Percentiles rank a stretch among this genome's conserved stretches.
phyloP scores from a whole-genome alignment of 371 early-diverging fungal species.

The Rhizopus microsporus region DNA sequence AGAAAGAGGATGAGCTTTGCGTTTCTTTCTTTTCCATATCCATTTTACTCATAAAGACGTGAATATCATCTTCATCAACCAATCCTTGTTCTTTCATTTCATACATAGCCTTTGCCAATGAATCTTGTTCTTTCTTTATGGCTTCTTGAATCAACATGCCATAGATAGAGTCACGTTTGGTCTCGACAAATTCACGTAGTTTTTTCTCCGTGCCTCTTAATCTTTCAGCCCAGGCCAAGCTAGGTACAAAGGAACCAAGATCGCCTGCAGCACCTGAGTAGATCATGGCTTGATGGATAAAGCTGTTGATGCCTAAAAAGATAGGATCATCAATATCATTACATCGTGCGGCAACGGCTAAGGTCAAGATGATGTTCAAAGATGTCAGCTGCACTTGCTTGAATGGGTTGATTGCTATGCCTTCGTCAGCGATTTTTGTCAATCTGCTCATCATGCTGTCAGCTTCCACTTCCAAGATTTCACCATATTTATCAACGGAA shows the following conservation, averaged over 20 bases:
- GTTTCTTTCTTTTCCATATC: no score
- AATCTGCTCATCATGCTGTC: background rate
- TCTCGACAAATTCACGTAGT: conserved; percentile 4
- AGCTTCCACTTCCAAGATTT: conserved; percentile 4
- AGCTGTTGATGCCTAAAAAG: background rate
- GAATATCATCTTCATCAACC: conserved; percentile 25
- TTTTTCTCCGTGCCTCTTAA: conserved; percentile 9
- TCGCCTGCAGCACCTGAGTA: conserved; percentile 9
- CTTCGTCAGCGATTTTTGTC: background rate
- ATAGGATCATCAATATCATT: conserved; percentile 7
- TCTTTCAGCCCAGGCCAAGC: conserved; percentile 7
- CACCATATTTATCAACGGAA: conserved; percentile 9
- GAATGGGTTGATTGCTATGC: conserved; percentile 3
- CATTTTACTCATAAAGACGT: conserved; percentile 23
- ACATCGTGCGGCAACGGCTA: conserved; percentile 7
- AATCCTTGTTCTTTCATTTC: conserved; percentile 21
- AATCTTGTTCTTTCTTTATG: conserved; percentile 8
- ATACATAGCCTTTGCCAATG: conserved; percentile 19
- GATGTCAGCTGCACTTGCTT: conserved; percentile 4
- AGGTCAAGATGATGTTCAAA: conserved; percentile 11
- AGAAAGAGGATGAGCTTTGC: background rate
- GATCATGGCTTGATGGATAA: background rate
- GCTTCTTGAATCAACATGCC: conserved; percentile 11
- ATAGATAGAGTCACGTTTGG: conserved; percentile 2
- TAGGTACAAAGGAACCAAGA: conserved; percentile 23